Evolutionary conservation across 805 yeast species (phyloP), one percentile per base, ranked within the genome.

Genomic region (Saccharomycopsis sp.): DNA sequence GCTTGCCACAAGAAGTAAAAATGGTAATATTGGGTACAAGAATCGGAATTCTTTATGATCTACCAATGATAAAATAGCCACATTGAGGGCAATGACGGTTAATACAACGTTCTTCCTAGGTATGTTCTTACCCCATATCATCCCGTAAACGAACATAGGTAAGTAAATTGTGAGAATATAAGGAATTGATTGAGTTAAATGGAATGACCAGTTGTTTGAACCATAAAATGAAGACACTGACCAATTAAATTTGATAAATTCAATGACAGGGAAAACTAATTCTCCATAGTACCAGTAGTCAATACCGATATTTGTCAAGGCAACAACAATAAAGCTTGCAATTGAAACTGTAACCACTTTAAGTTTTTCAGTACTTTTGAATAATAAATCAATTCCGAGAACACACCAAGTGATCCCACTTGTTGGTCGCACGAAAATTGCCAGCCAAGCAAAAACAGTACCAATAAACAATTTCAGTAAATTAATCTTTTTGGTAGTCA

Each of bases 1-100:
- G 0, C 85, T 71, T 0, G 80, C 60, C 19, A 78, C 59, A 1
- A 76, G 44, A 13, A 82, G 66, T 50, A 87, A 62, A 2, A 86
- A 55, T 1, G 98, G 97, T 63, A 85, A 79, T 42, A 93, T 58
- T 1, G 94, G 95, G 54, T 81, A 87, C 14, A 94, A 69, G 59
- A 93, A 93, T 38, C 99, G 71, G 54, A 88, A 84, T 59, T 93
- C 99, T 58, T 93, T 93, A 61, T 93, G 99, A 8, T 72, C 66
- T 16, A 93, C 72, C 2, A 67, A 41, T 0, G 96, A 84, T 54
- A 84, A 86, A 0, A 70, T 65, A 0, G 62, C 40, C 1, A 84
- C 40, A 37, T 81, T 81, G 4, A 72, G 44, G 0, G 70, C 16
- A 0, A 72, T 50, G 40, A 49, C 52, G 59, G 38, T 48, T 53